A percentile compares a stretch with the other conserved stretches of the same genome.
phyloP scores from a whole-genome alignment of 2,329 filamentous ascomycete genomes.

The Davidsoniella eucalypti region DNA sequence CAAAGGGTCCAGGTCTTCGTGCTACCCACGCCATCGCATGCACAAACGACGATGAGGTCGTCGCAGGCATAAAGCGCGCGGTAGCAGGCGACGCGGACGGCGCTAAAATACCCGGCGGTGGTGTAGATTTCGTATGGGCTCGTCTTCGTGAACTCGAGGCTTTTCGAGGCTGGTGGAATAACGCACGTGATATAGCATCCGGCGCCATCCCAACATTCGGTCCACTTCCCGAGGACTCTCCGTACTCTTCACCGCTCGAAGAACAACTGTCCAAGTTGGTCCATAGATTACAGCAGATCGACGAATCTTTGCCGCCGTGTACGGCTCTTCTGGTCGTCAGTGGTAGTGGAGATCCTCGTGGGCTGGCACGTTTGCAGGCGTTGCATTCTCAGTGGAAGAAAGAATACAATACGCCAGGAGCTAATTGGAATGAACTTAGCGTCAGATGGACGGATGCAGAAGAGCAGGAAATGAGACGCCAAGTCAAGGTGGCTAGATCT shows the following conservation, averaged over 20 bases:
- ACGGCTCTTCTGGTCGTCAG: conserved; percentile 49
- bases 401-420: conserved; percentile 46
- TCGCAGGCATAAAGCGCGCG: conserved; percentile 37
- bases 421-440: conserved; percentile 49
- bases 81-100: conserved; percentile 42
- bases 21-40: conserved; percentile 42
- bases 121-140: conserved; percentile 51
- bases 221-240: conserved; percentile 13
- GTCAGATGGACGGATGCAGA: conserved; percentile 53
- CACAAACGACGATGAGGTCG: conserved; percentile 41
- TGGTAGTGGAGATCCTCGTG: conserved; percentile 50
- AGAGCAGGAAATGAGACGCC: conserved; percentile 43
- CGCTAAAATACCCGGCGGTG: conserved; percentile 38
- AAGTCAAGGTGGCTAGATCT: conserved; percentile 38
- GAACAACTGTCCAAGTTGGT: conserved; percentile 29
- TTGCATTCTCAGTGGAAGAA: conserved; percentile 43
- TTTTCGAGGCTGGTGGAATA: conserved; percentile 51
- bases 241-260: conserved; percentile 23
- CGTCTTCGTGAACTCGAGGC: conserved; percentile 50
- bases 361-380: conserved; percentile 45
- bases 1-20: conserved; percentile 37
- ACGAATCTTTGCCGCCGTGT: conserved; percentile 44
- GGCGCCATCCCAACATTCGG: conserved; percentile 16
- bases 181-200: conserved; percentile 27
- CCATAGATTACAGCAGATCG: conserved; percentile 35